Evolutionary conservation across 1,284 basidiomycete species (phyloP), one percentile per base, ranked within the genome.

Genomic region (Puccinia coronata): DNA sequence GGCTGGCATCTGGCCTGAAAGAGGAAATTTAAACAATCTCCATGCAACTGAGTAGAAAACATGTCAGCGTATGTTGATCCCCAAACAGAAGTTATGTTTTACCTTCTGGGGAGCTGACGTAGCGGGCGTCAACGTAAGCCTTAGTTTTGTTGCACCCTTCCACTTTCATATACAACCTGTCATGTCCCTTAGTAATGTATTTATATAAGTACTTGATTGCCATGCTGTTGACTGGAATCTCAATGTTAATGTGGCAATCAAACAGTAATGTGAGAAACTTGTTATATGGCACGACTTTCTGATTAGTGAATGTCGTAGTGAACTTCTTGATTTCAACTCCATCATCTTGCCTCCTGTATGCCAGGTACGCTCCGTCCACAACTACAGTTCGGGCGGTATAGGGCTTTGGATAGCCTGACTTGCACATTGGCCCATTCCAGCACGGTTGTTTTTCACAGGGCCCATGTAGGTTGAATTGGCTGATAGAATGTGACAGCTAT

Each of bases 11-110:
- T 55, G 34, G 12, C 25, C 82, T 83, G 88, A 87, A 31, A 87
- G 83, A 1, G 83, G 78, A 79, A 86, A 87, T 4, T 86, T 83
- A 41, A 86, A 85, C 18, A 88, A 83, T 3, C 85, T 85, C 86
- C 86, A 88, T 1, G 77, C 74, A 18, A 86, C 87, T 20, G 4
- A 2, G 3, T 34, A 36, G 11, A 4, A 28, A 34, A 8, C 14
- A 16, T n/a, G 61, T 65, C 61, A 39, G 34, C 18, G 6, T 16
- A 36, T 31, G 20, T n/a, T n/a, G n/a, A n/a, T n/a, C n/a, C n/a
- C n/a, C n/a, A n/a, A n/a, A n/a, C n/a, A n/a, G n/a, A n/a, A n/a
- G n/a, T n/a, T n/a, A n/a, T n/a, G n/a, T 9, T 28, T 39, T 28
- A 28, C 73, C 73, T 75, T 75, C 57, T 39, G 49, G n/a, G 0